Percentiles rank a stretch among this genome's conserved stretches.
Conservation (phyloP, 192 early-diverging fungal species). For the Hyaloraphidium curvatum region DNA sequence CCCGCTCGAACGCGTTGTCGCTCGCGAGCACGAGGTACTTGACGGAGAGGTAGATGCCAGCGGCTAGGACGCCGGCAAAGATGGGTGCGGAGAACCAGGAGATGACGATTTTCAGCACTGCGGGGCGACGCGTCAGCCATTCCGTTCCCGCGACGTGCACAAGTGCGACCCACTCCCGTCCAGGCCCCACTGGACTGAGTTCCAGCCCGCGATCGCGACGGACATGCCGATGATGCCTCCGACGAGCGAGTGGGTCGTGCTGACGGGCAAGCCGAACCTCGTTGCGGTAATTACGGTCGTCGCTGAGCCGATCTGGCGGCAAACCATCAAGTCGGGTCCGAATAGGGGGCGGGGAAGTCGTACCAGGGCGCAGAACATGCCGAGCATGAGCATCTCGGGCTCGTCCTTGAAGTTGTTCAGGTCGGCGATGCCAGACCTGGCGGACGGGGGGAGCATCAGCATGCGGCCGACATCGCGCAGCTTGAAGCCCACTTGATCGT, state of each 20-base stretch:
- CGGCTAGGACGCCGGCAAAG: constrained; percentile 39
- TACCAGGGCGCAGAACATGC: constrained; percentile 66
- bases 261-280: constrained; percentile 45
- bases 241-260: constrained; percentile 67
- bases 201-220: too few species aligned
- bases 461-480: too few species aligned
- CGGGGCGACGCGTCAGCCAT: too few species aligned
- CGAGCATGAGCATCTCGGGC: constrained; percentile 63
- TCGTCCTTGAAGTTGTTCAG: constrained; percentile 25
- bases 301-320: constrained; percentile 54
- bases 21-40: constrained; percentile 23
- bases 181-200: too few species aligned
- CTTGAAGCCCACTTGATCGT: constrained; percentile 67
- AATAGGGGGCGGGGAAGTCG: too few species aligned
- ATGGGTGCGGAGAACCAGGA: constrained; percentile 60
- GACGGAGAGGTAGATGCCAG: constrained; percentile 20
- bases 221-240: too few species aligned
- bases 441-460: too few species aligned
- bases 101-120: constrained; percentile 36
- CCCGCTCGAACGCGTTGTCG: constrained; percentile 41
- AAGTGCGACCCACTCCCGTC: too few species aligned
- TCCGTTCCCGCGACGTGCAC: too few species aligned
- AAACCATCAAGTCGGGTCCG: too few species aligned
- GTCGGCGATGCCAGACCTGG: too few species aligned
- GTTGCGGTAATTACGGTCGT: constrained; percentile 53